A percentile compares a stretch with the other conserved stretches of the same genome.
phyloP scores from a whole-genome alignment of 495 filamentous ascomycete genomes.

The Rhizodiscina lignyota region DNA sequence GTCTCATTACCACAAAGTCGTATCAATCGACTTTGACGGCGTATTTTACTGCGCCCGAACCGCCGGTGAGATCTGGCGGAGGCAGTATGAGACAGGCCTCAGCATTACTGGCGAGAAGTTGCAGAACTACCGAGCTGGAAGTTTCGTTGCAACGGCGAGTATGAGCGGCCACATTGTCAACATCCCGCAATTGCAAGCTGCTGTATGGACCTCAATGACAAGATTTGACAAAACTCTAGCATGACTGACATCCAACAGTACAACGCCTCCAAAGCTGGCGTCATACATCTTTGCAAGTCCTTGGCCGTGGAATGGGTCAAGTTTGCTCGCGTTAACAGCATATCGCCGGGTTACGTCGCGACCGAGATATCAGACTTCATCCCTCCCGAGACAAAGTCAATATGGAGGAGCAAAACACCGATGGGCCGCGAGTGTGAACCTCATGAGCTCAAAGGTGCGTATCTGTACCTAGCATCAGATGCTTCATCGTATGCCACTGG shows the following conservation, averaged over 20 bases:
- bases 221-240: too few relatives aligned
- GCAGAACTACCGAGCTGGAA: constrained; percentile 41
- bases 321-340: constrained; percentile 59
- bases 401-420: constrained; percentile 67
- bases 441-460: constrained; percentile 73
- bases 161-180: constrained; percentile 67
- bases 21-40: constrained; percentile 18
- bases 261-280: constrained; percentile 59
- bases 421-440: constrained; percentile 57
- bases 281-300: constrained; percentile 19
- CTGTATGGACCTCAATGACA: too few relatives aligned
- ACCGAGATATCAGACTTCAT: constrained; percentile 68
- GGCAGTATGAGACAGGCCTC: not conserved
- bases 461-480: constrained; percentile 60
- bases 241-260: too few relatives aligned
- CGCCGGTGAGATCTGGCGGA: constrained; percentile 25
- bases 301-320: constrained; percentile 65
- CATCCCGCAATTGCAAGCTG: constrained; percentile 62
- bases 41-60: constrained; percentile 56
- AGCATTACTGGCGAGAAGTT: constrained; percentile 25
- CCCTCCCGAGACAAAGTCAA: constrained; percentile 45
- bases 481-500: constrained; percentile 34
- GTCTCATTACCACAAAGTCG: constrained; percentile 12
- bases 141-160: constrained; percentile 45
- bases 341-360: constrained; percentile 66